A percentile compares a stretch with the other conserved stretches of the same genome.
phyloP scores from a whole-genome alignment of 805 yeast species.

The Priceomyces carsonii region DNA sequence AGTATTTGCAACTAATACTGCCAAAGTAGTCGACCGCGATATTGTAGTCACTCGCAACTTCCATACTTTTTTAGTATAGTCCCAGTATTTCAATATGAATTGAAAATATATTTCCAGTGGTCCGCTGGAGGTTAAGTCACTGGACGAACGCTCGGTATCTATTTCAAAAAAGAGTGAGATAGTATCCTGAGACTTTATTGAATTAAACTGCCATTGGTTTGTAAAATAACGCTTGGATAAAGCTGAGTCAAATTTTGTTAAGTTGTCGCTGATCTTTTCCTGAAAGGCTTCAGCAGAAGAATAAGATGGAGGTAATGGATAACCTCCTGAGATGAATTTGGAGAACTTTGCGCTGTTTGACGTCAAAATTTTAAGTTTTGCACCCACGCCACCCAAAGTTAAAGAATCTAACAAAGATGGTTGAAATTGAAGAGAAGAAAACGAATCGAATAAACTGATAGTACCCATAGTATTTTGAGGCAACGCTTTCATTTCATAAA shows the following conservation, averaged over 20 bases:
- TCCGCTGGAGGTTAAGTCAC: conserved; percentile 14
- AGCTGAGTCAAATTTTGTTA: conserved; percentile 32
- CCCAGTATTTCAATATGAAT: conserved; percentile 32
- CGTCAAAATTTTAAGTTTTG: conserved; percentile 26
- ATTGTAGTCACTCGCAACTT: conserved; percentile 33
- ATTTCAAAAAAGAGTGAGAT: conserved; percentile 34
- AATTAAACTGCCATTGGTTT: conserved; percentile 36
- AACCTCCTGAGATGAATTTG: conserved; percentile 31
- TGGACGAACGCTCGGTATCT: conserved; percentile 26
- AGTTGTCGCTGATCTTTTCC: conserved; percentile 33
- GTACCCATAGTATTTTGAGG: conserved; percentile 34
- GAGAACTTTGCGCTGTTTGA: conserved; percentile 34
- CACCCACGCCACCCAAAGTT: conserved; percentile 8
- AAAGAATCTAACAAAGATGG: conserved; percentile 13
- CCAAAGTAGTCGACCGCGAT: conserved; percentile 26
- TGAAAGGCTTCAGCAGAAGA: conserved; percentile 23
- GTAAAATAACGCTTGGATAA: conserved; percentile 35
- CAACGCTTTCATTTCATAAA: conserved; percentile 42
- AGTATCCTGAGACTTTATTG: conserved; percentile 20
- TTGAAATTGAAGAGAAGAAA: conserved; percentile 22
- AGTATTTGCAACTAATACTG: conserved; percentile 15
- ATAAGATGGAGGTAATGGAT: conserved; percentile 35
- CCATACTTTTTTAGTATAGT: conserved; percentile 16
- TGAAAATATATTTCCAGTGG: conserved; percentile 31
- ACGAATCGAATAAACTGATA: conserved; percentile 30